Evolutionary conservation across 176 grass and related monocot species (phyloP).

Genomic region (Alloteropsis semialata): DNA sequence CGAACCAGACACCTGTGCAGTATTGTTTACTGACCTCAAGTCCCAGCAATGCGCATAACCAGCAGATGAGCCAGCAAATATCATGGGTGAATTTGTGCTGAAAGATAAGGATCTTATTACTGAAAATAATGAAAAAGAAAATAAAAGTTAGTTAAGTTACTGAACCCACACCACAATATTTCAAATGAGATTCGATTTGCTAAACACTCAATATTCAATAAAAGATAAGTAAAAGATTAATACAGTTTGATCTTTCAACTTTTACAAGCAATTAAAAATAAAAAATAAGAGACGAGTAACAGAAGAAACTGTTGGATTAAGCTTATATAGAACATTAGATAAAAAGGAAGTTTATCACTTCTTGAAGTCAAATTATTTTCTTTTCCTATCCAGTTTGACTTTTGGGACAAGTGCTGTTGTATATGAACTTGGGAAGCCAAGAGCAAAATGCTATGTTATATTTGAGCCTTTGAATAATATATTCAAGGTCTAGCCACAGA

Average conservation of each 20-base stretch:
- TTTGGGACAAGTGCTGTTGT: background rate
- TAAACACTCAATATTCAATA: background rate
- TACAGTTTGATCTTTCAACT: background rate
- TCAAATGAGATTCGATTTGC: background rate
- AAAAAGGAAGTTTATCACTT: background rate
- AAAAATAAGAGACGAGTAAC: background rate
- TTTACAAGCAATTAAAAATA: background rate
- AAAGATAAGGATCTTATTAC: conserved; percentile 71
- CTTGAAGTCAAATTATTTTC: background rate
- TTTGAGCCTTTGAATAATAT: background rate
- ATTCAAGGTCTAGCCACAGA: background rate
- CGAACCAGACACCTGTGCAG: background rate
- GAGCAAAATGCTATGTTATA: background rate
- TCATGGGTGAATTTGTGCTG: conserved; percentile 42
- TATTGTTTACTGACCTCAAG: conserved; percentile 51
- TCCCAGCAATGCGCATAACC: conserved; percentile 98
- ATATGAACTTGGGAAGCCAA: background rate
- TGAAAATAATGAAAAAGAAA: conserved; percentile 35
- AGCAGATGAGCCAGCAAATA: conserved; percentile 84
- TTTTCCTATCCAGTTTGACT: background rate
- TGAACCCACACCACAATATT: background rate
- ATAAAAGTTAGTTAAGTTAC: background rate
- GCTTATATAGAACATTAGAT: background rate
- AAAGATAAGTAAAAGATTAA: background rate
- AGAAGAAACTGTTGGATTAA: background rate